Percentiles rank a stretch among this genome's conserved stretches.
Conservation (phyloP, 192 early-diverging fungal genomes). For the Powellomyces hirtus region DNA sequence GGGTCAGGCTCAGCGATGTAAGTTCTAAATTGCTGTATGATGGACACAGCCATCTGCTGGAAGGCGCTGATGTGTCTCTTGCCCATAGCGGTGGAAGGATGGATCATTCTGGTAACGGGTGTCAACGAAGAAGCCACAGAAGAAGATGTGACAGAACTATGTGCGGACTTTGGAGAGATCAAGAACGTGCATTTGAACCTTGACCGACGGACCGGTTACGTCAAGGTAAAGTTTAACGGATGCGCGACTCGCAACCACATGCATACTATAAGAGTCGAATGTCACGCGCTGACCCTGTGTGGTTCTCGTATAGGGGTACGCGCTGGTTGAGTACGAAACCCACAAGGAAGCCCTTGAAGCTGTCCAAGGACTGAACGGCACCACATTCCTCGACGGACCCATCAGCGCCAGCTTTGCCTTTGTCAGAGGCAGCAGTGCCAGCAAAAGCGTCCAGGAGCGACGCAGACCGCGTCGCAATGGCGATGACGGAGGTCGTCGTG, state of each 20-base stretch:
- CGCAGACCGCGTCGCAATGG: background rate
- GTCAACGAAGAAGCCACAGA: conserved; percentile 95
- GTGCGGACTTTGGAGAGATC: conserved; percentile 86
- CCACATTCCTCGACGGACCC: conserved; percentile 69
- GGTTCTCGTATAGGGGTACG: conserved; percentile 72
- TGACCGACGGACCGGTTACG: conserved; percentile 91
- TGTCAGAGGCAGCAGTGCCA: conserved; percentile 46
- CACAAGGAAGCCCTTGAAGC: conserved; percentile 78
- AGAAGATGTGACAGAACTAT: conserved; percentile 80
- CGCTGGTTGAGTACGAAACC: conserved; percentile 82
- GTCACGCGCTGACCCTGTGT: background rate
- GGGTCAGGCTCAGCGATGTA: conserved; percentile 46
- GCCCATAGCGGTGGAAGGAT: conserved; percentile 88
- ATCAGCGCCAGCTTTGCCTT: conserved; percentile 89
- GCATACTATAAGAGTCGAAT: too few relatives aligned
- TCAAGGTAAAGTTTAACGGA: conserved; percentile 75
- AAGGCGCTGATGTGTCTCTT: background rate
- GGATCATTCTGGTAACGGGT: conserved; percentile 91
- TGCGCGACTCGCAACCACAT: too few relatives aligned
- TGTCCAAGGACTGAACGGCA: conserved; percentile 69
- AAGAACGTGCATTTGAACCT: conserved; percentile 90
- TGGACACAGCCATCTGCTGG: background rate
- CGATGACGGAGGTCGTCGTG: background rate
- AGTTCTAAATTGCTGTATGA: background rate
- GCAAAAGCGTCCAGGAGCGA: conserved; percentile 23